These are phyloP conservation scores for Aquilaria yunnanensis DNA, from an alignment of 345 rosid genomes.

Conservation along the genomic window DNA sequence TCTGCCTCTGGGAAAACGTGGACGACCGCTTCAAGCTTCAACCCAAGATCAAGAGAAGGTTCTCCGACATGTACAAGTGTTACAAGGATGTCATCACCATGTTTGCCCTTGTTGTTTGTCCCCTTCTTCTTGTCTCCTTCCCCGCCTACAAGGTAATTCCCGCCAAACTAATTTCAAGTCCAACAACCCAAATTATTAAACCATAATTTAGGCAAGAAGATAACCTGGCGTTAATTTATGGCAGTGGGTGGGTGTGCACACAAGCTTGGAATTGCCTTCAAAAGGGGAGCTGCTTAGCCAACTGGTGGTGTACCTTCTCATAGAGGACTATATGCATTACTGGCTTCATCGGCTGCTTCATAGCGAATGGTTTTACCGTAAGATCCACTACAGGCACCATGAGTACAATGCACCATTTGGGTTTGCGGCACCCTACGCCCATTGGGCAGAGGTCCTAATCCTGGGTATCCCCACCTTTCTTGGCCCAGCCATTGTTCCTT, in stretches of 20 bases:
- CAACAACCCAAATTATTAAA: no score
- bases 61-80: conserved; percentile 33
- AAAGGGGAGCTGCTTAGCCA: conserved; percentile 58
- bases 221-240: background rate
- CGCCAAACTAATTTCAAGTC: no score
- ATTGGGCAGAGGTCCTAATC: conserved; percentile 75
- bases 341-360: conserved; percentile 83
- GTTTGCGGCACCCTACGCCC: conserved; percentile 70
- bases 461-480: conserved; percentile 80
- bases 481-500: conserved; percentile 81
- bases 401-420: conserved; percentile 73
- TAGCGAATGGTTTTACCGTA: conserved; percentile 74
- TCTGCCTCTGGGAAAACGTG: conserved; percentile 11
- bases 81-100: conserved; percentile 57
- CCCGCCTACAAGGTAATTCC: conserved; percentile 54
- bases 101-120: conserved; percentile 59
- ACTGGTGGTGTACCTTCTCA: conserved; percentile 58
- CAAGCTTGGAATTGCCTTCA: conserved; percentile 70
- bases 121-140: conserved; percentile 63
- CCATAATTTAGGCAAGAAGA: no score
- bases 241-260: conserved; percentile 63
- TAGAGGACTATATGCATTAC: conserved; percentile 66
- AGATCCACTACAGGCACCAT: conserved; percentile 68
- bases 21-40: conserved; percentile 63
- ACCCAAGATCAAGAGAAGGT: conserved; percentile 55